A percentile compares a stretch with the other conserved stretches of the same genome.
Conservation (phyloP, 2,329 filamentous ascomycete species). For the Colletotrichum limetticola region DNA sequence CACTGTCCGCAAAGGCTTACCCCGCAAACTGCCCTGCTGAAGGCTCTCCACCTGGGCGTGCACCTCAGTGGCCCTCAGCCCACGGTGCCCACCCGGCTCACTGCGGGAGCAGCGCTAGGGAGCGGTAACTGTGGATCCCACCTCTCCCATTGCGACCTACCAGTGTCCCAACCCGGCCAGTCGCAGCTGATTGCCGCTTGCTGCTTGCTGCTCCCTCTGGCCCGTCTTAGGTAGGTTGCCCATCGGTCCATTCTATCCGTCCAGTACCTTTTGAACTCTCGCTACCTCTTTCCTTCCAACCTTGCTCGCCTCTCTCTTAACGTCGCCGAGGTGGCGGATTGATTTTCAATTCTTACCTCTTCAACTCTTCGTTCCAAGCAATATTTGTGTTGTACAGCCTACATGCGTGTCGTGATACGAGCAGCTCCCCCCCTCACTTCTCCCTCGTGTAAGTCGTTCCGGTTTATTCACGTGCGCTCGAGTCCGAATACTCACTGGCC, state of each 20-base stretch:
- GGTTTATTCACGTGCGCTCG: slow-evolving; percentile 7
- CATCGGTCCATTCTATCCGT: no score
- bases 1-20: slow-evolving; percentile 17
- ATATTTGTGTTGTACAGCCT: background rate
- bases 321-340: slow-evolving; percentile 22
- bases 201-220: slow-evolving; percentile 27
- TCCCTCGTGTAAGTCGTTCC: slow-evolving; percentile 27
- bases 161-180: slow-evolving; percentile 19
- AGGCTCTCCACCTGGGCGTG: background rate
- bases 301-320: background rate
- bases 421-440: background rate
- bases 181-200: slow-evolving; percentile 28
- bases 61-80: background rate
- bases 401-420: slow-evolving; percentile 3
- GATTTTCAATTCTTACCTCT: background rate
- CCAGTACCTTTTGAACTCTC: background rate
- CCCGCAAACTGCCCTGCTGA: slow-evolving; percentile 29
- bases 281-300: background rate
- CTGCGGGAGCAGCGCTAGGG: slow-evolving; percentile 16
- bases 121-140: slow-evolving; percentile 20
- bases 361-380: background rate
- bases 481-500: slow-evolving; percentile 1
- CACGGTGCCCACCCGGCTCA: background rate
- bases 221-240: background rate
- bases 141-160: background rate